Base-by-base conservation (phyloP, 345 rosid species). In the Moricandia arvensis region DNA sequence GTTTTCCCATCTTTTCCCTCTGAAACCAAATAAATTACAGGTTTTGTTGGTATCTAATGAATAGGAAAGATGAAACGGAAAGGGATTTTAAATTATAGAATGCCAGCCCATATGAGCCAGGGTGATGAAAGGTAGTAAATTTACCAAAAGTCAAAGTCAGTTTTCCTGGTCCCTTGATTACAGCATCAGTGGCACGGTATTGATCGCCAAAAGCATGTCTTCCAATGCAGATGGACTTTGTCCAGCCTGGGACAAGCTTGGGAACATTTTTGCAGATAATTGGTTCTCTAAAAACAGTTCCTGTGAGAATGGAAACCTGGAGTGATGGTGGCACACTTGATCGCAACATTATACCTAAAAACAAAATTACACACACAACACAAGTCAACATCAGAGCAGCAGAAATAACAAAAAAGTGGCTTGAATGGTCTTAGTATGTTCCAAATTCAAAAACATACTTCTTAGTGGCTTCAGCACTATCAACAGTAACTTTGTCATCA, bases 181-280 rank as follows among this genome's bases (percentile, higher is more conserved):
- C 97, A 37, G 89, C 9, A 79, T 94, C 98, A 79, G 97, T 91
- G 24, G 98, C 98, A 72, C 90, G 85, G 66, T 91, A 91, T 76
- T 94, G 97, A 85, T 94, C 98, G 68, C 98, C 97, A 76, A 90
- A 94, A 69, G 98, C 98, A 85, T 91, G 98, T 38, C 98, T 91
- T 74, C 97, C 24, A 21, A 21, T 21, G 24, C 24, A 21, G 24
- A 21, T 21, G 24, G 24, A n/a, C 24, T 21, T 21, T n/a, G 95
- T 87, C 98, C 98, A 94, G 62, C 98, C 93, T 86, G 97, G 88
- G 18, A 94, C 87, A 80, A 91, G 91, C 63, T 86, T 80, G 0
- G 97, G 98, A 60, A 94, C 78, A 73, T 94, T 94, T 76, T 89
- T 90, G 95, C 97, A 94, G 33, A 94, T 43, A 79, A 94, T 94